Evolutionary conservation across 305 asterid genomes (phyloP).

Genomic region (Fraxinus paxiana): DNA sequence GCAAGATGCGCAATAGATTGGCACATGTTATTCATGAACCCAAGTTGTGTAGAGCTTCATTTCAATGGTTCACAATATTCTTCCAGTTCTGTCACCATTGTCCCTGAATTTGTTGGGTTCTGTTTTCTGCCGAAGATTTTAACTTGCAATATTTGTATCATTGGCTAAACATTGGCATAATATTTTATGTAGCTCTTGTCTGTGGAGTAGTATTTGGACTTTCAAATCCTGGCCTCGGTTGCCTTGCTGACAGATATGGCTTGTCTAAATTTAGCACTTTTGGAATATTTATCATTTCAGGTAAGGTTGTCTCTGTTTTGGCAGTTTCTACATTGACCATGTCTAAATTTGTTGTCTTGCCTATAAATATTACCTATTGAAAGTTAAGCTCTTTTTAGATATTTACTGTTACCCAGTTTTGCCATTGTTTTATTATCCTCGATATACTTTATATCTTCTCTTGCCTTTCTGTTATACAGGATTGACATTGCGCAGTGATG

Average conservation of each 20-base stretch:
- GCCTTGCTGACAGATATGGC: constrained; percentile 67
- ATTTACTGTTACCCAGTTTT: constrained; percentile 19
- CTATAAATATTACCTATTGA: constrained; percentile 30
- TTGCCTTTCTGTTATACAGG: constrained; percentile 39
- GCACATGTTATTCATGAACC: not conserved
- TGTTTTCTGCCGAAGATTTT: not conserved
- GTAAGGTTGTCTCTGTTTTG: constrained; percentile 30
- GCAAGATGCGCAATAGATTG: not conserved
- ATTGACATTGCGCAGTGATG: constrained; percentile 72
- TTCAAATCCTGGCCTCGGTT: constrained; percentile 76
- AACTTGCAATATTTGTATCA: constrained; percentile 7
- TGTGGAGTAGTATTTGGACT: constrained; percentile 78
- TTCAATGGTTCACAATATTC: not conserved
- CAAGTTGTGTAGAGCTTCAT: not conserved
- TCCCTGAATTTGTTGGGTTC: not conserved
- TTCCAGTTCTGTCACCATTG: not conserved
- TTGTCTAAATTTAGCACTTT: constrained; percentile 77
- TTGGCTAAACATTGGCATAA: constrained; percentile 14
- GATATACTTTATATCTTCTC: not conserved
- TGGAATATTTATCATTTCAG: constrained; percentile 77
- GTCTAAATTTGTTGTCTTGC: constrained; percentile 25
- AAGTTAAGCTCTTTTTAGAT: constrained; percentile 38
- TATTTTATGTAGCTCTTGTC: constrained; percentile 62
- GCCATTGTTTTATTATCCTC: constrained; percentile 13
- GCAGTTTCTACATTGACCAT: not conserved